Conservation (phyloP, 1,284 basidiomycete genomes). For the Cystobasidiaceae sp. region DNA sequence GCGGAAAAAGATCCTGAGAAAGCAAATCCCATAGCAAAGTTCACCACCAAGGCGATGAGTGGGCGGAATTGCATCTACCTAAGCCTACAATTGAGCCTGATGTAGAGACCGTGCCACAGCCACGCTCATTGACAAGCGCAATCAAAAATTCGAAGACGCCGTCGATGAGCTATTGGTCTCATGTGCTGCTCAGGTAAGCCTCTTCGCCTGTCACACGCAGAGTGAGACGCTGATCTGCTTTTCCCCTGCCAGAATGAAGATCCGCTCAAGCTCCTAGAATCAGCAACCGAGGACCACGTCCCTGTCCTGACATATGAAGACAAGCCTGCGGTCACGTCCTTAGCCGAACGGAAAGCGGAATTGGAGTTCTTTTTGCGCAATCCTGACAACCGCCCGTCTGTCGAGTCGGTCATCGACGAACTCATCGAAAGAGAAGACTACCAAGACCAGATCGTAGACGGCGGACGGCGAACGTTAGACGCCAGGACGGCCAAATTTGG, state of each 20-base stretch:
- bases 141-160: slow-evolving; percentile 62
- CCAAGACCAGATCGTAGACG: slow-evolving; percentile 60
- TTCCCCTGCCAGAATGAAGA: slow-evolving; percentile 52
- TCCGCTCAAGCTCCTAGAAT: slow-evolving; percentile 59
- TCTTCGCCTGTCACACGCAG: not conserved
- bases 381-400: slow-evolving; percentile 56
- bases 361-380: slow-evolving; percentile 42
- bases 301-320: slow-evolving; percentile 54
- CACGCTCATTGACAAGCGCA: slow-evolving; percentile 67
- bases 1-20: slow-evolving; percentile 20
- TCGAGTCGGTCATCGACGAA: slow-evolving; percentile 58
- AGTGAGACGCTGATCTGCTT: not conserved
- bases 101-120: slow-evolving; percentile 41
- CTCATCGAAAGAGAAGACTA: slow-evolving; percentile 61
- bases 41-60: slow-evolving; percentile 40
- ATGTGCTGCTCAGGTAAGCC: slow-evolving; percentile 46
- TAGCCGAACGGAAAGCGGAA: slow-evolving; percentile 35
- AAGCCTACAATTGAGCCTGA: slow-evolving; percentile 57
- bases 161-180: slow-evolving; percentile 68
- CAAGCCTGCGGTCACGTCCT: slow-evolving; percentile 29
- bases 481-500: slow-evolving; percentile 56
- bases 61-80: slow-evolving; percentile 48
- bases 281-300: slow-evolving; percentile 63
- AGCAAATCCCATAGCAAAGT: slow-evolving; percentile 27
- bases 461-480: slow-evolving; percentile 52